Evolutionary conservation across 2,329 filamentous ascomycete genomes (phyloP).

Genomic region (Lachnellula hyalina): DNA sequence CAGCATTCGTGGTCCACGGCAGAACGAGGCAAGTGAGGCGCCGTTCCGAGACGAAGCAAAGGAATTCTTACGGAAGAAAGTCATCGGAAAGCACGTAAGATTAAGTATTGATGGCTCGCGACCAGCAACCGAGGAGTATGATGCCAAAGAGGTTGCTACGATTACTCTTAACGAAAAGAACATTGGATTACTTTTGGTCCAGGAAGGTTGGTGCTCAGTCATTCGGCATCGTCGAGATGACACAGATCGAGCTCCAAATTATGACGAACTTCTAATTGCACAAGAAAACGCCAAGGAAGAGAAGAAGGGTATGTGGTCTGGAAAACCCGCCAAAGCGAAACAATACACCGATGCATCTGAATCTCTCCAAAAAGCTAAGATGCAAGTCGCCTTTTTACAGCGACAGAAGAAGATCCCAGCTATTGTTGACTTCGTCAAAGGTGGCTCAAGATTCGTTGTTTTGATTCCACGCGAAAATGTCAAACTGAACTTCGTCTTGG

Average conservation of each 20-base stretch:
- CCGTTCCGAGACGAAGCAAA: constrained; percentile 92
- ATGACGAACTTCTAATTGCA: constrained; percentile 78
- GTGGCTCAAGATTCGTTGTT: constrained; percentile 89
- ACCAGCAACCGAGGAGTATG: constrained; percentile 82
- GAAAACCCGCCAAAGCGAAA: constrained; percentile 78
- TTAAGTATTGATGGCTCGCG: constrained; percentile 86
- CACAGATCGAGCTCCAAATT: constrained; percentile 87
- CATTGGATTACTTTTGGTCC: constrained; percentile 76
- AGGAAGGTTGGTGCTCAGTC: constrained; percentile 88
- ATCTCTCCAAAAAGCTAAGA: constrained; percentile 89
- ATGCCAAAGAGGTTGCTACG: constrained; percentile 91
- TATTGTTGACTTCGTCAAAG: constrained; percentile 95
- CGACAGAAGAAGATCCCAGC: constrained; percentile 90
- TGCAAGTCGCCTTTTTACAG: constrained; percentile 80
- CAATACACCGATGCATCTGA: constrained; percentile 88
- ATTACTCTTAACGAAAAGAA: constrained; percentile 82
- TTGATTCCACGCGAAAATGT: constrained; percentile 87
- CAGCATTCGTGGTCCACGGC: constrained; percentile 89
- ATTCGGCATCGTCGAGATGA: constrained; percentile 95
- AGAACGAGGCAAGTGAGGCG: constrained; percentile 77
- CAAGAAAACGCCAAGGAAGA: constrained; percentile 80
- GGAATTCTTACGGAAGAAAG: constrained; percentile 86
- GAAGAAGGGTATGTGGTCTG: constrained; percentile 91
- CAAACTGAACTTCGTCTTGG: constrained; percentile 91
- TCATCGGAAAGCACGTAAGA: constrained; percentile 94